Percentiles rank a stretch among this genome's conserved stretches.
Evolutionary conservation across 345 rosid species (phyloP).

Genomic region (Gossypium arboreum): DNA sequence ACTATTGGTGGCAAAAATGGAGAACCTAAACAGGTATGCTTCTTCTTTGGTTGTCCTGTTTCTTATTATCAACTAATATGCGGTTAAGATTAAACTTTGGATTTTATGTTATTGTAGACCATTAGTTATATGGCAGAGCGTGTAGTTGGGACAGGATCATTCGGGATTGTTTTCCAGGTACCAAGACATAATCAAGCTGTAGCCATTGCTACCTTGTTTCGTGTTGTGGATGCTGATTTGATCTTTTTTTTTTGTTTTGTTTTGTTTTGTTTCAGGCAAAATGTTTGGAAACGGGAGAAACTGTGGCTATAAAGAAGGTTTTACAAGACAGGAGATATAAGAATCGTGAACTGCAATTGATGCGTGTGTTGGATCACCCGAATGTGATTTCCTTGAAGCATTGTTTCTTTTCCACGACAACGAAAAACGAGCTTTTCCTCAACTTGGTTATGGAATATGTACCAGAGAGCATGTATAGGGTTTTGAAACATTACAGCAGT

Average conservation of each 20-base stretch:
- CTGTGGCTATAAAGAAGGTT: slow-evolving; percentile 83
- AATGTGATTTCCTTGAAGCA: slow-evolving; percentile 84
- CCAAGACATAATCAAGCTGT: not conserved
- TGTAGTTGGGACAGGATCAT: slow-evolving; percentile 80
- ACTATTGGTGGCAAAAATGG: slow-evolving; percentile 91
- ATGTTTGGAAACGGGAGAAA: slow-evolving; percentile 83
- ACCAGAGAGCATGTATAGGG: slow-evolving; percentile 79
- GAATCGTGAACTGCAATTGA: slow-evolving; percentile 74
- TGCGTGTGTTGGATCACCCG: slow-evolving; percentile 82
- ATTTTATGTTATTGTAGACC: slow-evolving; percentile 43
- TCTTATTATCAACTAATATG: not conserved
- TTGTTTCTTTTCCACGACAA: slow-evolving; percentile 84
- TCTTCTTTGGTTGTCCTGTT: not conserved
- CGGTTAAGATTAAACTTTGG: not conserved
- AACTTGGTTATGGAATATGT: slow-evolving; percentile 92
- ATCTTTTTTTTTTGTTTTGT: not conserved
- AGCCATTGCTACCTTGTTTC: not conserved
- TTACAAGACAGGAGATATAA: slow-evolving; percentile 80
- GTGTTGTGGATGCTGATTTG: not conserved
- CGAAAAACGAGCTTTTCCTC: slow-evolving; percentile 73
- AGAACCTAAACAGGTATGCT: slow-evolving; percentile 72
- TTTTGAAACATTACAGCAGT: slow-evolving; percentile 73
- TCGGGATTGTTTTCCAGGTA: slow-evolving; percentile 85
- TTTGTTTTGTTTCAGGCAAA: slow-evolving; percentile 39
- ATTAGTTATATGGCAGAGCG: slow-evolving; percentile 96